Base-by-base conservation (phyloP, 768 basidiomycete genomes). In the Nidularia sp. region DNA sequence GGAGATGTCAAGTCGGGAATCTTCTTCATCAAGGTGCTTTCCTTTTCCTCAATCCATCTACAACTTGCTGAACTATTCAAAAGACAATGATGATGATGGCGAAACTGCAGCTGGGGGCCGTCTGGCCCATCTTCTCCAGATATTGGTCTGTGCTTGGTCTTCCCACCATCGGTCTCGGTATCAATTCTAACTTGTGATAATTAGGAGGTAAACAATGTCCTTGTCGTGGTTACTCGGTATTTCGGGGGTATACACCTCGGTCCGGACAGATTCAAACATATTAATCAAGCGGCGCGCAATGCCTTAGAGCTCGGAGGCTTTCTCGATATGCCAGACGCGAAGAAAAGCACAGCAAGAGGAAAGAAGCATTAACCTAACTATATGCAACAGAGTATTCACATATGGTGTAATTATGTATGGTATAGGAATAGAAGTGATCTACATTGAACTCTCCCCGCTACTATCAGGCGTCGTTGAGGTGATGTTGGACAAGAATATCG, bases 81-180 rank as follows among this genome's bases (percentile, higher is more conserved):
- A 22, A 93, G 95, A 98, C 62, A 95, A 97, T 53, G 92, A 95
- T 52, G 95, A 98, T 54, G 90, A 98, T 53, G 92, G 94, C 1
- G 96, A 99, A 70, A 85, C 88, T 0, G 93, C 92, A 1, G 96
- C 96, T 15, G 96, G 96, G 4, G 85, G 88, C 42, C 80, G 96
- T 13, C 70, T 98, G 18, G 92, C 92, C 0, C 95, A 98, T 66
- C 77, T 99, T 1, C 70, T 99, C 4, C 92, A 94, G 56, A 93
- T 96, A 45, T 65, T 97, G 45, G 91, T 91, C 53, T 47, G 82
- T 61, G 36, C 34, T 7, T 25, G 10, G 33, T 13, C 32, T 22
- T 45, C 8, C 42, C 48, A 9, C 7, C 25, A 25, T 25, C 25
- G 25, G 25, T 3, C 25, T 25, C 2, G 25, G 3, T 25, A 25